A percentile compares a stretch with the other conserved stretches of the same genome.
Conservation (phyloP, 257 asterid species). For the Solanum paucissectum region DNA sequence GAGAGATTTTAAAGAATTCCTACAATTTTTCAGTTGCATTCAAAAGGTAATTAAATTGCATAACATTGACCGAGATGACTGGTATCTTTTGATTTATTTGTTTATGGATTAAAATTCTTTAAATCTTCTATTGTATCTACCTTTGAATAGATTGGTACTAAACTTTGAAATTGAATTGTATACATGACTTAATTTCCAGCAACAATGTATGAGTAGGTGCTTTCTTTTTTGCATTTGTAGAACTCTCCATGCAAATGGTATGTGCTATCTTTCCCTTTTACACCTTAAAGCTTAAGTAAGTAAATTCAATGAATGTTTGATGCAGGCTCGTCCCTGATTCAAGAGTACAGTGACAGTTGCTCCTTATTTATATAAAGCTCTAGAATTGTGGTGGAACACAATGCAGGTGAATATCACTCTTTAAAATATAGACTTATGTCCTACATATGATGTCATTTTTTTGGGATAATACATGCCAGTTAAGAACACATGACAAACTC, state of each 20-base stretch:
- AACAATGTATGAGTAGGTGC: neutral
- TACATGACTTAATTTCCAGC: neutral
- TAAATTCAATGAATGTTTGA: neutral
- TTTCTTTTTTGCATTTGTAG: neutral
- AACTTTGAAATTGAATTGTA: neutral
- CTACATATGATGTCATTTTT: neutral
- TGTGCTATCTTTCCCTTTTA: neutral
- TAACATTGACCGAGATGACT: neutral
- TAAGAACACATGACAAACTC: neutral
- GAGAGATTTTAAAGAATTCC: neutral
- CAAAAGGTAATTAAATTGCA: neutral
- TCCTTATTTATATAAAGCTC: neutral
- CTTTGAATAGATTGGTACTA: neutral
- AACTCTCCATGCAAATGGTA: neutral
- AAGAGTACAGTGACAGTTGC: neutral
- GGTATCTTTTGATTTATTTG: neutral
- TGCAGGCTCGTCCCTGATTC: neutral
- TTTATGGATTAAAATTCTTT: neutral
- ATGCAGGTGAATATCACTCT: conserved; percentile 10
- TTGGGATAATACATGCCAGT: neutral
- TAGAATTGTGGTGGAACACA: neutral
- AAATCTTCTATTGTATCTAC: neutral
- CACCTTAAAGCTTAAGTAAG: neutral
- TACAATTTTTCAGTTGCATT: neutral
- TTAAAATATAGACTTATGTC: neutral